A percentile compares a stretch with the other conserved stretches of the same genome.
Conservation (phyloP, 2,329 filamentous ascomycete species). For the Penicillium sp. region DNA sequence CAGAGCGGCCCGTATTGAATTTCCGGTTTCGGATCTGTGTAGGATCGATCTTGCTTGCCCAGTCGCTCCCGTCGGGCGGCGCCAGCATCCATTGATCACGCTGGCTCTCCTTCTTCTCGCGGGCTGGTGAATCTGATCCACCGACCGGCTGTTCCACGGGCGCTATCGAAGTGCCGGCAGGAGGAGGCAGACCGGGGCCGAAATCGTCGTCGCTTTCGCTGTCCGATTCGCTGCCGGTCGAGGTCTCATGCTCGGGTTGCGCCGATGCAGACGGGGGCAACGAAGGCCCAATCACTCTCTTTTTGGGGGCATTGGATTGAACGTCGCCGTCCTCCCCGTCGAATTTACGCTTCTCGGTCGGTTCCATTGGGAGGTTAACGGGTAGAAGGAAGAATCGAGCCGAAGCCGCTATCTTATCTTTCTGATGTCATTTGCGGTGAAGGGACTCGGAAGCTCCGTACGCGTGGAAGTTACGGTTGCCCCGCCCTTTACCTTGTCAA, state of each 20-base stretch:
- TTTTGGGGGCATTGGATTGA: constrained; percentile 17
- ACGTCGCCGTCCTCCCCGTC: constrained; percentile 3
- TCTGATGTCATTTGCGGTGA: constrained; percentile 1
- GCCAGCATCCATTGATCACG: constrained; percentile 85
- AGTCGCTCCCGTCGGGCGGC: constrained; percentile 58
- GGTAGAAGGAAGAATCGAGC: background rate
- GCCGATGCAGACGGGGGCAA: constrained; percentile 43
- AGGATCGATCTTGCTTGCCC: constrained; percentile 68
- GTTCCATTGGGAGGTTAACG: constrained; percentile 2
- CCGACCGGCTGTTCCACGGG: background rate
- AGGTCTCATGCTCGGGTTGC: constrained; percentile 10
- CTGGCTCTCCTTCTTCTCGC: constrained; percentile 45
- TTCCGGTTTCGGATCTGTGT: constrained; percentile 78
- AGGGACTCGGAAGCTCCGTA: background rate
- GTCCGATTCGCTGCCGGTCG: constrained; percentile 21
- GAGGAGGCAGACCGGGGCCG: constrained; percentile 41
- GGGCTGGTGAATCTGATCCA: background rate
- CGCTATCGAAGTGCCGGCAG: constrained; percentile 13
- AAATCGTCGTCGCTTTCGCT: constrained; percentile 40
- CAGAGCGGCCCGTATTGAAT: constrained; percentile 70
- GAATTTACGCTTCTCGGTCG: constrained; percentile 23
- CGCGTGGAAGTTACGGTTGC: background rate
- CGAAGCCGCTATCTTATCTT: background rate
- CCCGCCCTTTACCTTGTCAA: background rate
- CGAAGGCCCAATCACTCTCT: constrained; percentile 56